These are phyloP conservation scores for Cladosporium sp. DNA, from an alignment of 2,329 filamentous ascomycete genomes.

Conservation along the genomic window DNA sequence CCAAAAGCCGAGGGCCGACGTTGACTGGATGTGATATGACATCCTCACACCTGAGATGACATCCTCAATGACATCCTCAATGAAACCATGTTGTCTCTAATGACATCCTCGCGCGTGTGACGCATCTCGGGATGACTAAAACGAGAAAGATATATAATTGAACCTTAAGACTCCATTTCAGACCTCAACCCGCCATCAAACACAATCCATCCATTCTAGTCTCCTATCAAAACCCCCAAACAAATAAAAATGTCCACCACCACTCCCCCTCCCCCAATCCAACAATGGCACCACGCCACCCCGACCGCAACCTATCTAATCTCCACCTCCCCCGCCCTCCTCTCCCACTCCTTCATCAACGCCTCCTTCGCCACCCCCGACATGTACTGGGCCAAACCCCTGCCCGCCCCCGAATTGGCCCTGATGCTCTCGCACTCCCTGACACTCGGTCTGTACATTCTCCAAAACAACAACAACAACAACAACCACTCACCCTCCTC, in stretches of 20 bases:
- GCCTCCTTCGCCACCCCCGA: conserved; percentile 24
- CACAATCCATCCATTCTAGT: background rate
- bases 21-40: too few species aligned
- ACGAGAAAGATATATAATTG: too few species aligned
- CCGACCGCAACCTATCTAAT: conserved; percentile 15
- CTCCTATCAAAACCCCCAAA: background rate
- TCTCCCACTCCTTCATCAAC: conserved; percentile 26
- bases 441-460: conserved; percentile 26
- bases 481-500: conserved; percentile 13
- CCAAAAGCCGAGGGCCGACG: too few species aligned
- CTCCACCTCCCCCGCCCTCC: conserved; percentile 16
- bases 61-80: background rate
- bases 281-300: conserved; percentile 1
- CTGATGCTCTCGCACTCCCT: conserved; percentile 25
- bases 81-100: background rate
- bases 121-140: background rate
- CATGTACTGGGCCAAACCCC: conserved; percentile 28
- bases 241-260: background rate
- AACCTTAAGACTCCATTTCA: too few species aligned
- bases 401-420: conserved; percentile 18
- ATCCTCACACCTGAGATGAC: background rate
- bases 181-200: background rate
- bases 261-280: background rate
- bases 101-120: background rate
- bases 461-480: conserved; percentile 2